Percentiles rank a stretch among this genome's conserved stretches.
Evolutionary conservation across 495 filamentous ascomycete genomes (phyloP).

Genomic region (Lasiosphaeriaceae sp.): DNA sequence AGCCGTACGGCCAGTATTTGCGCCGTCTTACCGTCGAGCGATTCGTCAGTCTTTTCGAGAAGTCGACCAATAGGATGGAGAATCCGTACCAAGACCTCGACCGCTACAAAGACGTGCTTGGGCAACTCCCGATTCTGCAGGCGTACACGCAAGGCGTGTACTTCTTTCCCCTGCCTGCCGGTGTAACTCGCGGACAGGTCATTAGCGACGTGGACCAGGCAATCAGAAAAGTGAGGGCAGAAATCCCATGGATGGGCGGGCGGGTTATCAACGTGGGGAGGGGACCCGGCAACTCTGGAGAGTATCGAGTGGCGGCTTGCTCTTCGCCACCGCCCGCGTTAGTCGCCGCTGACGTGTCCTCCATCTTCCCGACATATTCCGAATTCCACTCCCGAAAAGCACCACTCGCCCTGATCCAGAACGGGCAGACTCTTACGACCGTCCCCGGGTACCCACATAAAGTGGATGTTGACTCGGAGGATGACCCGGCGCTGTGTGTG

Average conservation of each 20-base stretch:
- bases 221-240: constrained; percentile 17
- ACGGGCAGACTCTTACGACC: constrained; percentile 15
- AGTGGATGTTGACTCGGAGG: constrained; percentile 20
- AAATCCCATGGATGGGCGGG: constrained; percentile 25
- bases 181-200: constrained; percentile 10
- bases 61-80: too few species aligned
- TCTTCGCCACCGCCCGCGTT: neutral
- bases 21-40: too few species aligned
- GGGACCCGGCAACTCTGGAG: neutral
- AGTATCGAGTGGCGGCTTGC: neutral
- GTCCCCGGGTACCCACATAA: constrained; percentile 25
- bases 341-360: neutral
- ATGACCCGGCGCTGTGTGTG: constrained; percentile 30
- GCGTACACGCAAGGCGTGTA: constrained; percentile 35
- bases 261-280: neutral
- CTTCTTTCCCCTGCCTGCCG: constrained; percentile 24
- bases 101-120: constrained; percentile 18
- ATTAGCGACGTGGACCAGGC: constrained; percentile 25
- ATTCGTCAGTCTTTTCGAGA: too few species aligned
- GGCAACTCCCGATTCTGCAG: constrained; percentile 40
- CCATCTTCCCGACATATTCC: constrained; percentile 20
- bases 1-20: too few species aligned
- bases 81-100: neutral
- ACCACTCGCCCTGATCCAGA: constrained; percentile 31
- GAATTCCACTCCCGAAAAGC: constrained; percentile 19